These are phyloP conservation scores for Tylopilus rubrobrunneus DNA, from an alignment of 768 basidiomycete species.

Conservation along the genomic window DNA sequence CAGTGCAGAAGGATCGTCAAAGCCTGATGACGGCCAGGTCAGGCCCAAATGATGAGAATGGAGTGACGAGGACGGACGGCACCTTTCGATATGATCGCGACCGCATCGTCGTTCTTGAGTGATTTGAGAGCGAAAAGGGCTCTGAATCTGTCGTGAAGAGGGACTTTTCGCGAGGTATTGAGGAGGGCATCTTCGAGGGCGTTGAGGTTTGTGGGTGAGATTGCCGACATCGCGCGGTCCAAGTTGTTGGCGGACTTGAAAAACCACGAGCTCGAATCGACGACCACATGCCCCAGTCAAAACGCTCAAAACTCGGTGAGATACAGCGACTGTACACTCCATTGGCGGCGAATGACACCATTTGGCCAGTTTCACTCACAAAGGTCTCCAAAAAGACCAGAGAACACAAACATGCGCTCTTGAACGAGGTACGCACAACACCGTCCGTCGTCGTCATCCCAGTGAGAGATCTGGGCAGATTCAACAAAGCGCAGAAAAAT, in stretches of 20 bases:
- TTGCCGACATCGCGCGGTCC: slow-evolving; percentile 25
- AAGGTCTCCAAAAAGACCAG: slow-evolving; percentile 92
- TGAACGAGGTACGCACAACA: slow-evolving; percentile 60
- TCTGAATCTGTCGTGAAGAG: slow-evolving; percentile 84
- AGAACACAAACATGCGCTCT: slow-evolving; percentile 82
- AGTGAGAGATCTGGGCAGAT: slow-evolving; percentile 49
- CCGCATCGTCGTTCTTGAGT: slow-evolving; percentile 71
- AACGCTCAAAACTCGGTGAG: slow-evolving; percentile 83
- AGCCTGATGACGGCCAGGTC: slow-evolving; percentile 46
- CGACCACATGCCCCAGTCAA: slow-evolving; percentile 78
- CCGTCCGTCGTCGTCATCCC: slow-evolving; percentile 4
- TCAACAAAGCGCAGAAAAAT: slow-evolving; percentile 80
- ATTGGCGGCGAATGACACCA: slow-evolving; percentile 6
- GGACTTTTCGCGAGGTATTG: slow-evolving; percentile 65
- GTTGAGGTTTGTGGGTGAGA: slow-evolving; percentile 52
- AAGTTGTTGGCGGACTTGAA: slow-evolving; percentile 47
- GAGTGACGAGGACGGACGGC: slow-evolving; percentile 7
- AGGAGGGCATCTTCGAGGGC: slow-evolving; percentile 74
- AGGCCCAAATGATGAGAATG: neutral
- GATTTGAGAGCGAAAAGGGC: slow-evolving; percentile 91
- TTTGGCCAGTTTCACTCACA: slow-evolving; percentile 75
- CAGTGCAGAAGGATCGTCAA: slow-evolving; percentile 81
- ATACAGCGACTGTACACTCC: slow-evolving; percentile 11
- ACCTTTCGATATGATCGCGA: slow-evolving; percentile 86
- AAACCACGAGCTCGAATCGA: slow-evolving; percentile 20